phyloP scores from a whole-genome alignment of 1,139 yeast genomes.

The Debaryomyces subglobosus region DNA sequence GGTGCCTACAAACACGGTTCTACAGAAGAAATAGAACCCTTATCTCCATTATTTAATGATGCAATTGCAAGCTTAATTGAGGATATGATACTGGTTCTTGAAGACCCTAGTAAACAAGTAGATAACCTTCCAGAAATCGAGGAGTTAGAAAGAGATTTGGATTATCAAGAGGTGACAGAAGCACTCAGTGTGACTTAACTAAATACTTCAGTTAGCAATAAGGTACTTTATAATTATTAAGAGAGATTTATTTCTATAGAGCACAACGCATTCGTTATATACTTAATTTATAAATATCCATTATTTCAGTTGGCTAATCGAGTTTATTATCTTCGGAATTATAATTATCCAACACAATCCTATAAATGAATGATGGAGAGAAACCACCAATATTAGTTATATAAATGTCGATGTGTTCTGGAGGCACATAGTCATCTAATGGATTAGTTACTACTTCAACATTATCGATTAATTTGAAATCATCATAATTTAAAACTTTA shows the following conservation, averaged over 20 bases:
- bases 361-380: conserved; percentile 93
- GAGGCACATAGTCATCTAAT: conserved; percentile 87
- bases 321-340: conserved; percentile 78
- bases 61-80: background rate
- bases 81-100: conserved; percentile 1
- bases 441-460: conserved; percentile 87
- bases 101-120: background rate
- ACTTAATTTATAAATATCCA: background rate
- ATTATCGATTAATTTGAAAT: conserved; percentile 63
- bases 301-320: conserved; percentile 25
- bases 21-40: background rate
- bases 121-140: background rate
- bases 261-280: background rate
- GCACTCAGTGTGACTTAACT: background rate
- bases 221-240: background rate
- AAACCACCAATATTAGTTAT: conserved; percentile 96
- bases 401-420: conserved; percentile 91
- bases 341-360: conserved; percentile 94
- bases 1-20: background rate
- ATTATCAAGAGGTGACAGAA: background rate
- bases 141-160: background rate
- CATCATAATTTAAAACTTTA: conserved; percentile 72
- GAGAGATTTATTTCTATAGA: background rate
- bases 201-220: background rate
- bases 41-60: conserved; percentile 1